Evolutionary conservation across 2,329 filamentous ascomycete genomes (phyloP), one percentile per base, ranked within the genome.

Genomic region (Diplodia intermedia): DNA sequence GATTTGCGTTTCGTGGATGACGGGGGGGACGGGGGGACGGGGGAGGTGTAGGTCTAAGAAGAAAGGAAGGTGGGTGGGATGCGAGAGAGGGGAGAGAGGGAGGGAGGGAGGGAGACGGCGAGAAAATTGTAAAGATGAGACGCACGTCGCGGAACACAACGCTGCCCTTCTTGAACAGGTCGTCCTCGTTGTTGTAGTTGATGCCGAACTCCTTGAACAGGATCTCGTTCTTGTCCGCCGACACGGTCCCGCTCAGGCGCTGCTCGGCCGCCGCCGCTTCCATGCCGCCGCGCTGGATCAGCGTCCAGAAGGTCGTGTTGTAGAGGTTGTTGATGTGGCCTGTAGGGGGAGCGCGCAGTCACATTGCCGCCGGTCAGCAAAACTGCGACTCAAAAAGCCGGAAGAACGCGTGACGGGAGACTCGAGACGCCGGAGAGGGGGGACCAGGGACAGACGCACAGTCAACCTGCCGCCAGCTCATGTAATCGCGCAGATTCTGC

Each of bases 311-410:
- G 0, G 93, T 92, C 0, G 95, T 99, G 78, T 99, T 99, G 80
- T 97, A 99, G 4, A 99, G 86, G 75, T 99, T 99, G 79, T 99
- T 99, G 74, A 99, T 97, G 77, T 99, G 95, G 72, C 92, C 92
- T 94, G 69, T 12, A 20, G 15, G 12, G 5, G 38, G 31, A 12
- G 2, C 6, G 2, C 6, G 18, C 18, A 43, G 5, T 7, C 15
- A 43, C 40, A 0, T 18, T 18, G 18, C 15, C 31, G 18, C 6
- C 18, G 18, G 2, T 43, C 40, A 43, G 40, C 40, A 33, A 33
- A 26, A 26, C 3, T 26, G 26, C 26, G 26, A 26, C 26, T 26
- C 26, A 26, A 26, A 26, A 26, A 26, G 26, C 26, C 26, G 26
- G 26, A 26, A 26, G 26, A 26, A 26, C 3, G 26, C 26, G 26